These are phyloP conservation scores for Trypanosoma lewisi DNA, from an alignment of 208 protist genomes.

Conservation along the genomic window DNA sequence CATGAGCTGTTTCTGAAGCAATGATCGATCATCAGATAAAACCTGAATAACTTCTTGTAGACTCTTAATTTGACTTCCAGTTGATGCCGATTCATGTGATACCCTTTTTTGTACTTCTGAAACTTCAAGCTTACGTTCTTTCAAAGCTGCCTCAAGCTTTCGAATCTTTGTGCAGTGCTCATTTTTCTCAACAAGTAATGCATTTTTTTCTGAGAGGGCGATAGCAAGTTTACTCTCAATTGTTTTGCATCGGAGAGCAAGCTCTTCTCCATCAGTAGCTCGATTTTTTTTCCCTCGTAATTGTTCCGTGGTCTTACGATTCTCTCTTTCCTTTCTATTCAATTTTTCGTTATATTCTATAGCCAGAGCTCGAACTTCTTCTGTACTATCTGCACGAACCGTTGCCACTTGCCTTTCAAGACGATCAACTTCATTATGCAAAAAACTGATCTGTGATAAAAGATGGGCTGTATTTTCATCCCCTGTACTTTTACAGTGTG, in stretches of 20 bases:
- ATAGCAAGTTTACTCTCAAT: conserved; percentile 73
- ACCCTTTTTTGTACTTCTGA: conserved; percentile 31
- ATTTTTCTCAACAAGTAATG: conserved; percentile 50
- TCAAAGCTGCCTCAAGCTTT: conserved; percentile 50
- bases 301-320: conserved; percentile 26
- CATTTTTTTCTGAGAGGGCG: conserved; percentile 65
- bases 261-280: conserved; percentile 31
- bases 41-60: conserved; percentile 33
- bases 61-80: conserved; percentile 23
- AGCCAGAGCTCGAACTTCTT: conserved; percentile 27
- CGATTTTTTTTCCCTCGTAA: conserved; percentile 19
- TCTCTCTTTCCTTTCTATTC: conserved; percentile 45
- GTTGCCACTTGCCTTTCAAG: conserved; percentile 47
- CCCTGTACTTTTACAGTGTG: not conserved
- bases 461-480: conserved; percentile 46
- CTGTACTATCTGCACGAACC: conserved; percentile 29
- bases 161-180: conserved; percentile 48
- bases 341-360: conserved; percentile 55
- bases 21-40: conserved; percentile 26
- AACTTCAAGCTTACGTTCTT: conserved; percentile 36
- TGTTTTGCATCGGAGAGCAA: conserved; percentile 44
- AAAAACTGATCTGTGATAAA: conserved; percentile 69
- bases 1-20: conserved; percentile 22
- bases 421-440: conserved; percentile 80
- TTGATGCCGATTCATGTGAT: conserved; percentile 21